phyloP scores from a whole-genome alignment of 2,329 filamentous ascomycete genomes.

The Lithohypha guttulata region DNA sequence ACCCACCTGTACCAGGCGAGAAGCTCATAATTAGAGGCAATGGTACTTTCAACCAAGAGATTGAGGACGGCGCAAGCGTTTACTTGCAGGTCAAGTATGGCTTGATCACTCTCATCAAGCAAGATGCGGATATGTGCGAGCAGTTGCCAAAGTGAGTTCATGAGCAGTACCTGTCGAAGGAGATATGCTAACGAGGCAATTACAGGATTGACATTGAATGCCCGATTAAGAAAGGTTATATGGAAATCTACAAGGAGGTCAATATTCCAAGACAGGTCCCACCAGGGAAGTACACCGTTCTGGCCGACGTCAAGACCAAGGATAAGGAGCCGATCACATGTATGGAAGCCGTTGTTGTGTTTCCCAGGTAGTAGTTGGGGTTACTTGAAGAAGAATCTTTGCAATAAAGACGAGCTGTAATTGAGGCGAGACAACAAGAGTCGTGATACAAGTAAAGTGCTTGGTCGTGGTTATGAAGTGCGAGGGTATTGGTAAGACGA shows the following conservation, averaged over 20 bases:
- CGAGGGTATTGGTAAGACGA: no score
- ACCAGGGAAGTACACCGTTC: constrained; percentile 74
- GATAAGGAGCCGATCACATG: constrained; percentile 73
- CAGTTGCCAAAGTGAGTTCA: constrained; percentile 33
- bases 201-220: constrained; percentile 68
- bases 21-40: constrained; percentile 67
- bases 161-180: background rate
- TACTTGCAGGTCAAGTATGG: constrained; percentile 85
- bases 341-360: constrained; percentile 50
- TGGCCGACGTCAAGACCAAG: constrained; percentile 70
- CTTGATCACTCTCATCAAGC: constrained; percentile 76
- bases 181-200: background rate
- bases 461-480: no score
- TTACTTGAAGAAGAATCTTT: constrained; percentile 6
- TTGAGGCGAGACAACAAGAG: no score
- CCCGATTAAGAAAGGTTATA: constrained; percentile 69
- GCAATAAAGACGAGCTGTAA: constrained; percentile 4
- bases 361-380: constrained; percentile 5
- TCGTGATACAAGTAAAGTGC: background rate
- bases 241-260: constrained; percentile 67
- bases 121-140: constrained; percentile 75
- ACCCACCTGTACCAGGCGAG: constrained; percentile 76
- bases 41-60: constrained; percentile 60
- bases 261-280: constrained; percentile 79
- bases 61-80: constrained; percentile 72